Conservation (phyloP, 352 stramenopile species). For the Pseudoperonospora humuli region DNA sequence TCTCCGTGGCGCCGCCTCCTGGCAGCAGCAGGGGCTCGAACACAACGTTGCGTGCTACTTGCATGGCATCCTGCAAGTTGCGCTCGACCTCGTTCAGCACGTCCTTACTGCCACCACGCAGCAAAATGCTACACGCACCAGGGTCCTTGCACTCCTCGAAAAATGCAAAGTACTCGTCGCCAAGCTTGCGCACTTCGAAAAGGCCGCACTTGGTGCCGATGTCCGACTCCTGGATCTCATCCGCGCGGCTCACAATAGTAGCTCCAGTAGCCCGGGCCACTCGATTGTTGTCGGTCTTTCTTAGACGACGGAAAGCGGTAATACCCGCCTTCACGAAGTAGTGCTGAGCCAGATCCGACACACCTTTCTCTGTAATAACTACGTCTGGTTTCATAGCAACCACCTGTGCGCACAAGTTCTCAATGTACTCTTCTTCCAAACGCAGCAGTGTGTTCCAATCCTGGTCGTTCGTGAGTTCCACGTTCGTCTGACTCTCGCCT, state of each 20-base stretch:
- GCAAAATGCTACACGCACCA: constrained; percentile 97
- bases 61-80: constrained; percentile 99
- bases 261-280: constrained; percentile 94
- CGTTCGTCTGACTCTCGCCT: constrained; percentile 94
- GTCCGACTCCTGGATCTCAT: constrained; percentile 98
- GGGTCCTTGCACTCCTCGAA: constrained; percentile 98
- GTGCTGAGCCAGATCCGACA: constrained; percentile 98
- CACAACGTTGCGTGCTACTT: constrained; percentile 98
- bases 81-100: constrained; percentile 99
- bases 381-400: constrained; percentile 98
- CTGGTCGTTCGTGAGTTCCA: constrained; percentile 98
- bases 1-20: constrained; percentile 95
- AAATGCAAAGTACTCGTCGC: constrained; percentile 97
- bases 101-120: constrained; percentile 98
- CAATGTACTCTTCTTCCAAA: constrained; percentile 99
- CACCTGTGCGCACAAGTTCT: constrained; percentile 98
- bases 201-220: constrained; percentile 97
- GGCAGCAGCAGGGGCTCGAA: constrained; percentile 97
- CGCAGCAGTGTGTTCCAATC: constrained; percentile 98
- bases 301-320: constrained; percentile 96
- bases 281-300: constrained; percentile 99
- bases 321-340: constrained; percentile 99
- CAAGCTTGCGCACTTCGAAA: constrained; percentile 94
- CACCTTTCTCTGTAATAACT: constrained; percentile 99
- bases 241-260: constrained; percentile 96